Evolutionary conservation across 306 rosid genomes (phyloP), one percentile per base, ranked within the genome.

Genomic region (Styphnolobium japonicum): DNA sequence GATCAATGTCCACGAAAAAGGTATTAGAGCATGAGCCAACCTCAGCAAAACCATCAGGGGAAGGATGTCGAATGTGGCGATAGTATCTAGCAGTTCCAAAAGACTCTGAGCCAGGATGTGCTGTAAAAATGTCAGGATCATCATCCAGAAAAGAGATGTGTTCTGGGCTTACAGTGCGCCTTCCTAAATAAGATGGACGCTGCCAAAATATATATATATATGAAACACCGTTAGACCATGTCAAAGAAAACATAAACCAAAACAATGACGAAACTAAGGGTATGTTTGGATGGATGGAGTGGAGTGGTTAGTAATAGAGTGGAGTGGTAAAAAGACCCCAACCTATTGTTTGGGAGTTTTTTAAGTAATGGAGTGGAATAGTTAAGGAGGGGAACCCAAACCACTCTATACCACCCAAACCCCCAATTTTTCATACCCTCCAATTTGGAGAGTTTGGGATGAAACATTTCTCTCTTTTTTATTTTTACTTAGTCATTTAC

Each of bases 1-100:
- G 67, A 71, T 27, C 57, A 73, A 58, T 40, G 29, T 25, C 42
- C 40, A 40, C 29, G 8, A 51, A 77, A 40, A 73, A 9, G 40
- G 16, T 43, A 40, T 43, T 10, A 45, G 71, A 84, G 39, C 7
- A 49, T 31, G 39, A 51, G 48, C 86, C 46, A 73, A 95, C 98
- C 99, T 93, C 92, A 71, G 97, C 87, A 33, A 88, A 84, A 77
- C 87, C 91, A 71, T 91, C 92, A 12, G 97, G 76, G 15, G 95
- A 89, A 65, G 92, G 86, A 72, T 82, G 91, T 45, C 89, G 90
- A 83, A 83, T 77, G 68, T 87, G 91, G 16, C 89, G 88, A 86
- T 81, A 84, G 80, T 83, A 86, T 72, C 94, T 87, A 78, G 77
- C 33, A 55, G 82, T 78, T n/a, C 90, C 81, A 63, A 84, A 85